Evolutionary conservation across 2,329 filamentous ascomycete genomes (phyloP), one percentile per base, ranked within the genome.

Genomic region (Gaeumannomyces sp.): DNA sequence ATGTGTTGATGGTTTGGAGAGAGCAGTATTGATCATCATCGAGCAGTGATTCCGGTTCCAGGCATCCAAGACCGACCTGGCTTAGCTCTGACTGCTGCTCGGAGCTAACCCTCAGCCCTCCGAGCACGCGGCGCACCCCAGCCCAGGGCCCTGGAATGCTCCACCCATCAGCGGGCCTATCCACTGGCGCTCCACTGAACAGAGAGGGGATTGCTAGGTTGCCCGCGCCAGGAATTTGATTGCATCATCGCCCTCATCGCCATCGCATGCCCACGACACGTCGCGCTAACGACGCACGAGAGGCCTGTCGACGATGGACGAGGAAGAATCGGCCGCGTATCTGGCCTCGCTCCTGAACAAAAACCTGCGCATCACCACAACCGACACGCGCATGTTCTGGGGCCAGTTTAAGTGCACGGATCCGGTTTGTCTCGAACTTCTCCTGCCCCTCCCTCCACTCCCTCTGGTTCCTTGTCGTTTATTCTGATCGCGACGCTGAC

Each of bases 391-490:
- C 66, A 88, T 97, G 75, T 99, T 98, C 76, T 86, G 93, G 64
- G 95, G 95, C 27, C 84, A 88, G 68, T 91, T 99, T 78, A 97
- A 96, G 77, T 99, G 95, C 80, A 97, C 93, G 35, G 95, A 99
- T 80, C 87, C 90, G 66, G 93, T 96, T 79, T 62, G 85, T 81
- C 16, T 50, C 22, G 58, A 59, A 63, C 60, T 65, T 33, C 45
- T 61, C 60, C 29, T 33, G 50, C 8, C 33, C 45, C 59, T 66
- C 33, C 33, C 58, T 65, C 29, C 31, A 35, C 60, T 31, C 14
- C 22, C 61, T 38, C 63, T 31, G 31, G 8, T 31, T 31, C 8
- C 8, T 61, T 29, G 59, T 65, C 16, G 61, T 61, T 5, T 56
- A 56, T n/a, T 5, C n/a, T 63, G 50, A 38, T 57, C 53, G 65